A percentile compares a stretch with the other conserved stretches of the same genome.
Evolutionary conservation across 2,329 filamentous ascomycete species (phyloP).

Genomic region (Ophiocordyceps polyrhachis-furcata): DNA sequence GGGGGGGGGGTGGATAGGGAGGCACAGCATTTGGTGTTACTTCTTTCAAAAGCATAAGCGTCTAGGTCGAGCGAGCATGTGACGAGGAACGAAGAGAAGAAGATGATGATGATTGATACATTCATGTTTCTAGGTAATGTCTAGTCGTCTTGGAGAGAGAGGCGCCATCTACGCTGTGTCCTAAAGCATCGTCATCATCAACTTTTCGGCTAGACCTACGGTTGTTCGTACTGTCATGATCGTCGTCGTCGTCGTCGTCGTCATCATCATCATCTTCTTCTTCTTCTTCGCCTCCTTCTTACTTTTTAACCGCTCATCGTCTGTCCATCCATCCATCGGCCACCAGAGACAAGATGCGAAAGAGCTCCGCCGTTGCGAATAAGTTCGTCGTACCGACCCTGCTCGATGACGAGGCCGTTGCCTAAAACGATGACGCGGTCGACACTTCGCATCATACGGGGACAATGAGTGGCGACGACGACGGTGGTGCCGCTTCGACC

Average conservation of each 20-base stretch:
- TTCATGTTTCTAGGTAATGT: too few relatives aligned
- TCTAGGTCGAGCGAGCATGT: not conserved
- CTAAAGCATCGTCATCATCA: too few relatives aligned
- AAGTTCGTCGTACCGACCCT: slow-evolving; percentile 47
- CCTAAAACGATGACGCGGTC: slow-evolving; percentile 56
- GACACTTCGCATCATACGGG: slow-evolving; percentile 72
- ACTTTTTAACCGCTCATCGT: not conserved
- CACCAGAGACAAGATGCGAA: slow-evolving; percentile 24
- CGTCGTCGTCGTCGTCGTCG: not conserved
- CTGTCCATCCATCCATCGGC: slow-evolving; percentile 2
- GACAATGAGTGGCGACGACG: slow-evolving; percentile 64
- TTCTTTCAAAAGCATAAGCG: not conserved
- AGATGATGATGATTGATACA: not conserved
- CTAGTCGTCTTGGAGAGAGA: too few relatives aligned
- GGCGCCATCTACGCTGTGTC: too few relatives aligned
- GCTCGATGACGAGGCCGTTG: slow-evolving; percentile 45
- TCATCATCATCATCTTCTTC: too few relatives aligned
- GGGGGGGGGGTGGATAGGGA: too few relatives aligned
- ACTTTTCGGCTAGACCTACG: too few relatives aligned
- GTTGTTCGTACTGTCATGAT: too few relatives aligned
- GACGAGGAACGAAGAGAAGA: not conserved
- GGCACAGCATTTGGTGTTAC: too few relatives aligned
- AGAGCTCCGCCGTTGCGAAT: slow-evolving; percentile 24
- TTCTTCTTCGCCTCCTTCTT: too few relatives aligned
- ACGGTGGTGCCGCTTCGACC: slow-evolving; percentile 37